These are phyloP conservation scores for Lentinula aciculospora DNA, from an alignment of 768 basidiomycete species.

Conservation along the genomic window DNA sequence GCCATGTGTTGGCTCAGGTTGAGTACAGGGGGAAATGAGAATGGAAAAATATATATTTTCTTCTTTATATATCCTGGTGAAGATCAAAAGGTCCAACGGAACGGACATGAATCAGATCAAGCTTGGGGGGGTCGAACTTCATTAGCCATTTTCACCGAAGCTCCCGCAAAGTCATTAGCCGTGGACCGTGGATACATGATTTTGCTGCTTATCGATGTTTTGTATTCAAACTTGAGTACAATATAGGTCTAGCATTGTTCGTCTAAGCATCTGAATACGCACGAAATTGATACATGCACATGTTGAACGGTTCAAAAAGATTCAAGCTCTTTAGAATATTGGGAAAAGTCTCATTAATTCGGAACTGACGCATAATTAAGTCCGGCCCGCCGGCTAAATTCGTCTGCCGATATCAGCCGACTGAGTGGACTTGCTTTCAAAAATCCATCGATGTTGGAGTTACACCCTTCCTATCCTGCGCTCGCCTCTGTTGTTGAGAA, in stretches of 20 bases:
- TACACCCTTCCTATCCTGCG: constrained; percentile 2
- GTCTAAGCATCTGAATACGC: too few species aligned
- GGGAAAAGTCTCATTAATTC: too few species aligned
- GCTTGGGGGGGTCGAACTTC: neutral
- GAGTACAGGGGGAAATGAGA: neutral
- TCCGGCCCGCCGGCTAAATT: neutral
- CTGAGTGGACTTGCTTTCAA: neutral
- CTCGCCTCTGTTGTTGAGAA: constrained; percentile 33
- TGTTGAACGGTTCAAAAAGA: too few species aligned
- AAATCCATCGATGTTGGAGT: neutral
- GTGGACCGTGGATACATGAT: neutral
- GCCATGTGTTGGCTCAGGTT: neutral
- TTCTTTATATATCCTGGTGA: neutral
- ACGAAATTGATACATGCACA: too few species aligned
- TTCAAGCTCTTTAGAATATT: too few species aligned
- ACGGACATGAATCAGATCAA: too few species aligned
- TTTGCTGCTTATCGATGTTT: neutral
- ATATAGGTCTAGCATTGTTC: too few species aligned
- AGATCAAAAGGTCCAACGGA: neutral
- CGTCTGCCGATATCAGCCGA: neutral
- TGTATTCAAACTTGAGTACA: too few species aligned
- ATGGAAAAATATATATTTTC: neutral
- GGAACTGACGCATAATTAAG: neutral
- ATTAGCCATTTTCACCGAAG: neutral
- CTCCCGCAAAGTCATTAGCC: neutral